These are phyloP conservation scores for Byssothecium circinans DNA, from an alignment of 2,329 filamentous ascomycete species.

Conservation along the genomic window DNA sequence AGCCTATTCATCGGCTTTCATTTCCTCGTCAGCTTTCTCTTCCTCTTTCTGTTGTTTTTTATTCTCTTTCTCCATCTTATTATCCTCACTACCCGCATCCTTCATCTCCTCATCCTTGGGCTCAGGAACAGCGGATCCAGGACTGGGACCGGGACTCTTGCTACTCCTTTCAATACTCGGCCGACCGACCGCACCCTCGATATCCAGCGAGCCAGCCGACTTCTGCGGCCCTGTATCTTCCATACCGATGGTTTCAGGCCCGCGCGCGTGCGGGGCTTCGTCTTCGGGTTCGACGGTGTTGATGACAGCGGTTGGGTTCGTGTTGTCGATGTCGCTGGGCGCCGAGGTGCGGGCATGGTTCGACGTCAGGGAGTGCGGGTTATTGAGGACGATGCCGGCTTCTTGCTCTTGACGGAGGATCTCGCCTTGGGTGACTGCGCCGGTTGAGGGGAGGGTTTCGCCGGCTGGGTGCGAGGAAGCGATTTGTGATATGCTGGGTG, in stretches of 20 bases:
- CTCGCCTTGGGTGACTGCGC: conserved; percentile 71
- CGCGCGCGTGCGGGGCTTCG: conserved; percentile 73
- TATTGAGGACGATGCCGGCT: conserved; percentile 71
- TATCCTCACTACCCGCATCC: conserved; percentile 18
- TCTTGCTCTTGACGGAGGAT: conserved; percentile 84
- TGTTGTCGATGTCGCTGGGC: neutral
- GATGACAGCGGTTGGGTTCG: conserved; percentile 27
- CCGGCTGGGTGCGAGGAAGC: conserved; percentile 38
- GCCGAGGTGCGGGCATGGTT: conserved; percentile 30
- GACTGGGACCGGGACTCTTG: conserved; percentile 30
- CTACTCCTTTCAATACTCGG: conserved; percentile 32
- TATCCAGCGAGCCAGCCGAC: conserved; percentile 51
- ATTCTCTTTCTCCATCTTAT: conserved; percentile 7
- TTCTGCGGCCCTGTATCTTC: conserved; percentile 82
- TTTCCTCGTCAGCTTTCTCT: conserved; percentile 15
- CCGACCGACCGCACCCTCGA: conserved; percentile 42
- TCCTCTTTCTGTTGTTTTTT: conserved; percentile 17
- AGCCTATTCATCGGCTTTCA: conserved; percentile 22
- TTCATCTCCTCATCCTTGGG: conserved; percentile 26
- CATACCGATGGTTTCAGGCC: conserved; percentile 81
- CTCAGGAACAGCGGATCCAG: conserved; percentile 5
- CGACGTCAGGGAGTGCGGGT: conserved; percentile 35
- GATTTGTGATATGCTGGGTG: conserved; percentile 31
- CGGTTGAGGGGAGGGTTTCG: conserved; percentile 40
- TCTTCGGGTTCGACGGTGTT: conserved; percentile 53